Conservation (phyloP, 1,284 basidiomycete species). For the Sparassis latifolia region DNA sequence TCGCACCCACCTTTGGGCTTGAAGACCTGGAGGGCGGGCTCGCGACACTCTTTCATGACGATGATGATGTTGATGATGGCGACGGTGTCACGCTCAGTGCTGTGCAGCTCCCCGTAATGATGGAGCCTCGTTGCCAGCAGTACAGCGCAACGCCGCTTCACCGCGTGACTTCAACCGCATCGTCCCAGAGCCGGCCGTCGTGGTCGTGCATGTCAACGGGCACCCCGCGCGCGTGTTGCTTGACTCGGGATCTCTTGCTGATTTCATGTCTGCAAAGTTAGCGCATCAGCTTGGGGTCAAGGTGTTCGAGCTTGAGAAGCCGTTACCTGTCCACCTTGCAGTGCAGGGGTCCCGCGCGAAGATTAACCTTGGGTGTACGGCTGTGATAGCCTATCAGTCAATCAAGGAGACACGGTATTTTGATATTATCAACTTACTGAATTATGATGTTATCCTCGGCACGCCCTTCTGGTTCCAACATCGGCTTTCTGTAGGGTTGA, state of each 20-base stretch:
- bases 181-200: constrained; percentile 4
- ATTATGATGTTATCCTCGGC: constrained; percentile 20
- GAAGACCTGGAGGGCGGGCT: constrained; percentile 8
- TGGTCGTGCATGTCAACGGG: constrained; percentile 30
- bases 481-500: constrained; percentile 12
- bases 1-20: neutral
- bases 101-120: no score
- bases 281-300: constrained; percentile 24
- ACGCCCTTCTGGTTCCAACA: no score
- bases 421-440: constrained; percentile 22
- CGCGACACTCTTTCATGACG: neutral
- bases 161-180: constrained; percentile 5
- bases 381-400: constrained; percentile 18
- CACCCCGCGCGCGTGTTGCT: constrained; percentile 25
- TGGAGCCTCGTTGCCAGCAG: no score
- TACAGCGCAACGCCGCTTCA: constrained; percentile 5
- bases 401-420: constrained; percentile 22
- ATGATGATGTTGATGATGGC: neutral
- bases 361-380: constrained; percentile 19
- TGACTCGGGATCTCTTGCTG: constrained; percentile 28
- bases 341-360: no score
- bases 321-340: no score
- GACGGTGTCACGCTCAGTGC: neutral
- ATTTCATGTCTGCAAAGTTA: no score
- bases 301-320: constrained; percentile 9